Conservation (phyloP, 2,329 filamentous ascomycete species). For the Colletotrichum paranaense region DNA sequence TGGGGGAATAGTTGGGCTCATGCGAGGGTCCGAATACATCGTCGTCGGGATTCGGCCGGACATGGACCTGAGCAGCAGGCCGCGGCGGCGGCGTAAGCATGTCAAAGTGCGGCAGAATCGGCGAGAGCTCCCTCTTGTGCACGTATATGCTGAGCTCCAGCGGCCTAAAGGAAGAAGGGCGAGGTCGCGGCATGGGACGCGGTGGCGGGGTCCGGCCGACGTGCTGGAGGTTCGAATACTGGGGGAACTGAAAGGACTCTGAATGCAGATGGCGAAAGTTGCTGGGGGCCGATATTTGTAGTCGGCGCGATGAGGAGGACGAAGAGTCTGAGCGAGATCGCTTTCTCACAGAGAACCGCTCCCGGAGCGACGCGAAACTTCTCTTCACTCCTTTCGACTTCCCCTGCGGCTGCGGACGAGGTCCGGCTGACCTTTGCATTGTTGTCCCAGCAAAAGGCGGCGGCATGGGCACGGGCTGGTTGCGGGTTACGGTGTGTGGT, state of each 20-base stretch:
- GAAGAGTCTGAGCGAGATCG: slow-evolving; percentile 56
- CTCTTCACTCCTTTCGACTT: slow-evolving; percentile 49
- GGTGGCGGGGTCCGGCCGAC: slow-evolving; percentile 40
- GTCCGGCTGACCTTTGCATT: slow-evolving; percentile 35
- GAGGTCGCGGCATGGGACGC: slow-evolving; percentile 38
- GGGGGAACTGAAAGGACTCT: slow-evolving; percentile 53
- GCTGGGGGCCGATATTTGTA: slow-evolving; percentile 68
- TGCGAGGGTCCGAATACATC: slow-evolving; percentile 49
- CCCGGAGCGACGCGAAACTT: slow-evolving; percentile 51
- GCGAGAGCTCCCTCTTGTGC: slow-evolving; percentile 61
- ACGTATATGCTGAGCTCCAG: slow-evolving; percentile 67
- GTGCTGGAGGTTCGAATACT: slow-evolving; percentile 40
- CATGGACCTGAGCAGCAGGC: slow-evolving; percentile 5
- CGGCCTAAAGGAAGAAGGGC: slow-evolving; percentile 59
- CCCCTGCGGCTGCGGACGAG: slow-evolving; percentile 41
- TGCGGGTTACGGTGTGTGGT: slow-evolving; percentile 39
- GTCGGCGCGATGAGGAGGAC: slow-evolving; percentile 59
- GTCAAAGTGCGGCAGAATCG: slow-evolving; percentile 65
- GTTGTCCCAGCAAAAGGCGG: slow-evolving; percentile 42
- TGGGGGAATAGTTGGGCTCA: slow-evolving; percentile 60
- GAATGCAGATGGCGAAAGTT: slow-evolving; percentile 70
- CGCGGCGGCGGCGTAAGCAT: slow-evolving; percentile 42
- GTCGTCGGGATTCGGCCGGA: slow-evolving; percentile 47
- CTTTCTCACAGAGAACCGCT: slow-evolving; percentile 58
- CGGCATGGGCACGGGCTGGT: slow-evolving; percentile 45